These are phyloP conservation scores for Beverwykella pulmonaria DNA, from an alignment of 495 filamentous ascomycete species.

Conservation along the genomic window DNA sequence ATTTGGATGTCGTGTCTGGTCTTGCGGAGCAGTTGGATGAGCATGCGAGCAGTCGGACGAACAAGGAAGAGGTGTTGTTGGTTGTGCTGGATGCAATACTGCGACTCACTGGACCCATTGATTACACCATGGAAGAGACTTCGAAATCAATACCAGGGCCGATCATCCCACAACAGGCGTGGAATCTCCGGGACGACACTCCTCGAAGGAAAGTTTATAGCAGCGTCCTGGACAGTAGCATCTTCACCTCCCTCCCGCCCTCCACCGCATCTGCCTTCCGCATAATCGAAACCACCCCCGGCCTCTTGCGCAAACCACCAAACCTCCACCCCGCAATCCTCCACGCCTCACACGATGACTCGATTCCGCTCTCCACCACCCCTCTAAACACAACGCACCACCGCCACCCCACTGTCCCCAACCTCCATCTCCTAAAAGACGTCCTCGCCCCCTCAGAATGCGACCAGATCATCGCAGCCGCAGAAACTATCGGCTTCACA, in stretches of 20 bases:
- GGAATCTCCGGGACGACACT: background rate
- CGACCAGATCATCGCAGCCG: slow-evolving; percentile 51
- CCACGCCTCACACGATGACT: slow-evolving; percentile 45
- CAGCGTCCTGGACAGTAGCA: slow-evolving; percentile 5
- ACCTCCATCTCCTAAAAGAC: slow-evolving; percentile 46
- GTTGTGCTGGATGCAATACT: slow-evolving; percentile 51
- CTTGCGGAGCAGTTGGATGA: slow-evolving; percentile 28
- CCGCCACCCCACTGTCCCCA: slow-evolving; percentile 49
- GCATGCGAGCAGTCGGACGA: background rate
- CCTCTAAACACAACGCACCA: slow-evolving; percentile 42
- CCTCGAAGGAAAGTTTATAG: background rate
- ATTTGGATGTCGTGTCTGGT: slow-evolving; percentile 53
- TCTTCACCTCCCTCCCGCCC: slow-evolving; percentile 18
- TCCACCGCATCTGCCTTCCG: slow-evolving; percentile 39
- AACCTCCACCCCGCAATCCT: slow-evolving; percentile 54
- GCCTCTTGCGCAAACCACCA: slow-evolving; percentile 51
- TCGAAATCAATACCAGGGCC: slow-evolving; percentile 28
- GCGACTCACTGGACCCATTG: slow-evolving; percentile 47
- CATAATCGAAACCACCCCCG: slow-evolving; percentile 51
- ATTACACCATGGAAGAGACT: slow-evolving; percentile 41
- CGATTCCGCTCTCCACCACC: slow-evolving; percentile 44
- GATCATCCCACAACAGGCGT: background rate
- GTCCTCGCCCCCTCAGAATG: slow-evolving; percentile 50
- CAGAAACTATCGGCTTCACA: slow-evolving; percentile 50
- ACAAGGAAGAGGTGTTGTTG: slow-evolving; percentile 16